These are phyloP conservation scores for Pythium aquatile DNA, from an alignment of 352 stramenopile genomes.

Conservation along the genomic window DNA sequence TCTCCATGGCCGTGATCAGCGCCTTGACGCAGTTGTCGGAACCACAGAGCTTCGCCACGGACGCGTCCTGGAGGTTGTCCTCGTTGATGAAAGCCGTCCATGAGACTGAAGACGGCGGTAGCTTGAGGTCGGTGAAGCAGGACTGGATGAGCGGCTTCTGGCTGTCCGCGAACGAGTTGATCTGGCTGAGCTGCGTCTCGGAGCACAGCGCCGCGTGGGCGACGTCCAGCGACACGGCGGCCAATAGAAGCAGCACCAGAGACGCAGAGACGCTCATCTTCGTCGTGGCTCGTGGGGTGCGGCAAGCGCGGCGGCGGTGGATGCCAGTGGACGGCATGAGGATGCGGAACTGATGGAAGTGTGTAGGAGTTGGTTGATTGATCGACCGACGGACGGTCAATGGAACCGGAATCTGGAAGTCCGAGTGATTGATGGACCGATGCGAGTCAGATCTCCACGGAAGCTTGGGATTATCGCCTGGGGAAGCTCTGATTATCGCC, in stretches of 20 bases:
- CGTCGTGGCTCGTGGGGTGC: not conserved
- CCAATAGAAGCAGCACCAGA: not conserved
- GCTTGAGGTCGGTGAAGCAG: conserved; percentile 22
- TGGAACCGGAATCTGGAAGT: not conserved
- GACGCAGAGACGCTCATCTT: not conserved
- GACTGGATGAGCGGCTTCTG: conserved; percentile 24
- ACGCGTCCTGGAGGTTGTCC: conserved; percentile 19
- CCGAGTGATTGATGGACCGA: not conserved
- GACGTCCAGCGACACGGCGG: not conserved
- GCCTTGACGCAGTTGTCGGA: conserved; percentile 26
- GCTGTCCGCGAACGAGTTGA: conserved; percentile 10
- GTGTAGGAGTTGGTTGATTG: not conserved
- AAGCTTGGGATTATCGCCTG: not conserved
- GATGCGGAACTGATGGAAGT: not conserved
- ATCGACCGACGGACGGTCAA: not conserved
- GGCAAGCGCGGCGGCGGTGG: not conserved
- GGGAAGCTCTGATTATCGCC: not conserved
- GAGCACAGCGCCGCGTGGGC: conserved; percentile 22
- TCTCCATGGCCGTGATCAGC: conserved; percentile 30
- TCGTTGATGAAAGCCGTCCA: conserved; percentile 24
- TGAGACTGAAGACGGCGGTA: conserved; percentile 7
- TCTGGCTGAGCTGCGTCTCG: conserved; percentile 8
- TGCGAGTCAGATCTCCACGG: not conserved
- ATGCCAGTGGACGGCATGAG: not conserved
- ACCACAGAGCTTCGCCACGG: conserved; percentile 19